Conservation (phyloP, 2,329 filamentous ascomycete species). For the Curvularia verruculosa region DNA sequence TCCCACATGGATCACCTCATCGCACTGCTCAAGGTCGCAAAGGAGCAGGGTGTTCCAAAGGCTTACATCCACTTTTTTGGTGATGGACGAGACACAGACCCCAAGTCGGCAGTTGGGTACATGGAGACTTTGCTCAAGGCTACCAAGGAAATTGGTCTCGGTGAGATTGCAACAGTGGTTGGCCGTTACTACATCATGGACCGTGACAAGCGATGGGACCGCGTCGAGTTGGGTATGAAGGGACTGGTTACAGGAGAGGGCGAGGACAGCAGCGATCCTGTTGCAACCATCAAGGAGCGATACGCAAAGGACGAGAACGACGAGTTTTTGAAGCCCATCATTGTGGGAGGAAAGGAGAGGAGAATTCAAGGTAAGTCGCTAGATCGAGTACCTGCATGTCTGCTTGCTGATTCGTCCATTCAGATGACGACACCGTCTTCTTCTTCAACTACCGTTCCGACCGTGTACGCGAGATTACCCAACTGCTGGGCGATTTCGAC, state of each 20-base stretch:
- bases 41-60: constrained; percentile 82
- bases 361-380: constrained; percentile 74
- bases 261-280: constrained; percentile 81
- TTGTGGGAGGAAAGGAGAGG: constrained; percentile 83
- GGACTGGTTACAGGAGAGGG: constrained; percentile 86
- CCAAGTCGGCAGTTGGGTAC: constrained; percentile 88
- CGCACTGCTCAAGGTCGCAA: constrained; percentile 85
- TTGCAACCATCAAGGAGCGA: constrained; percentile 83
- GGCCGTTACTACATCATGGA: constrained; percentile 99
- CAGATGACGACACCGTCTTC: constrained; percentile 92
- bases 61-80: constrained; percentile 99
- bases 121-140: constrained; percentile 84
- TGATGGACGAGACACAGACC: constrained; percentile 96
- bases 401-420: constrained; percentile 29
- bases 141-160: constrained; percentile 81
- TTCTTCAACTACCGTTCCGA: constrained; percentile 99
- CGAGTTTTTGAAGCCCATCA: constrained; percentile 98
- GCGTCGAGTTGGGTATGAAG: constrained; percentile 87
- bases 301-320: constrained; percentile 90
- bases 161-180: constrained; percentile 89
- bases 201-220: constrained; percentile 98
- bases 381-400: constrained; percentile 38
- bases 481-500: constrained; percentile 90
- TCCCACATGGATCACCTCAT: constrained; percentile 94
- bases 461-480: constrained; percentile 93